Evolutionary conservation across 495 filamentous ascomycete species (phyloP).

Genomic region (Penicillium steckii): DNA sequence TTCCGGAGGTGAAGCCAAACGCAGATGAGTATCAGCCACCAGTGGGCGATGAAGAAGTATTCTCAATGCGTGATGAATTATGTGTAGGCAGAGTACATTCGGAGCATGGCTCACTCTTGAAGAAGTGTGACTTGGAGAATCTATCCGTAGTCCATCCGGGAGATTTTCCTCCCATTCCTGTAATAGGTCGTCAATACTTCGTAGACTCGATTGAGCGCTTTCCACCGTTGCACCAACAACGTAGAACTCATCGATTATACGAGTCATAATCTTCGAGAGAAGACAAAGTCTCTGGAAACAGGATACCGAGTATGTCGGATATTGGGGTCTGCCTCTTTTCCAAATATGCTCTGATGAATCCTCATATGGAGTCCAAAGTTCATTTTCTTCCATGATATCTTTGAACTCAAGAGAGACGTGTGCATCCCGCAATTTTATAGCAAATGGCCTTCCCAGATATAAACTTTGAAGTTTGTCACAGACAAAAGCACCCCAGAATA

Average conservation of each 20-base stretch:
- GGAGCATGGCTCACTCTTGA: background rate
- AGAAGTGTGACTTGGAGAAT: background rate
- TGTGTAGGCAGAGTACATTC: slow-evolving; percentile 10
- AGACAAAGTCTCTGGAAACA: slow-evolving; percentile 20
- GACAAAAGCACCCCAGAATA: slow-evolving; percentile 42
- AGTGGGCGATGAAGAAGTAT: slow-evolving; percentile 23
- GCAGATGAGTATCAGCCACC: slow-evolving; percentile 15
- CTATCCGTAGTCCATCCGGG: background rate
- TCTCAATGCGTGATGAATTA: slow-evolving; percentile 14
- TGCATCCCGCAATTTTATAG: slow-evolving; percentile 18
- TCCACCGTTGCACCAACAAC: slow-evolving; percentile 14
- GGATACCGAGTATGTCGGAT: slow-evolving; percentile 16
- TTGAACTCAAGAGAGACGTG: slow-evolving; percentile 22
- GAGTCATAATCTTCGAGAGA: slow-evolving; percentile 24
- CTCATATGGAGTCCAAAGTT: slow-evolving; percentile 19
- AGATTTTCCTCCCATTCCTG: background rate
- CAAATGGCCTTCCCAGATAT: slow-evolving; percentile 29
- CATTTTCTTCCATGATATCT: slow-evolving; percentile 32
- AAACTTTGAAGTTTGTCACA: slow-evolving; percentile 36
- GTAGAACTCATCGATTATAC: slow-evolving; percentile 24
- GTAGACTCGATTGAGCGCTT: background rate
- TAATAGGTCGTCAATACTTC: background rate
- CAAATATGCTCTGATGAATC: background rate
- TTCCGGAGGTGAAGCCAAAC: slow-evolving; percentile 2
- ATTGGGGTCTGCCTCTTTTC: background rate